A percentile compares a stretch with the other conserved stretches of the same genome.
Conservation (phyloP, 2,329 filamentous ascomycete genomes). For the Epichloe sp. region DNA sequence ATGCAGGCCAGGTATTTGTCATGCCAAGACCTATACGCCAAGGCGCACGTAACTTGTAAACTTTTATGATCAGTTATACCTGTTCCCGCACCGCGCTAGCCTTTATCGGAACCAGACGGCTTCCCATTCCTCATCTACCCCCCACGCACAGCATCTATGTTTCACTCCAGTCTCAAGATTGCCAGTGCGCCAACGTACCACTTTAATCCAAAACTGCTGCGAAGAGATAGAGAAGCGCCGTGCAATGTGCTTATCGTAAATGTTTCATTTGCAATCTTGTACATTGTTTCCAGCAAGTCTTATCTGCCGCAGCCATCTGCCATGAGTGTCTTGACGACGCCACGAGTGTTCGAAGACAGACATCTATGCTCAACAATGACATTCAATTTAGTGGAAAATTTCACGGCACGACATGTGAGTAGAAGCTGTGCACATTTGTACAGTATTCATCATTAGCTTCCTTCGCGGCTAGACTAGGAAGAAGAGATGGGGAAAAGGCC, state of each 20-base stretch:
- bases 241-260: too few relatives aligned
- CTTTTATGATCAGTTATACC: too few relatives aligned
- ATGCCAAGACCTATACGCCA: not conserved
- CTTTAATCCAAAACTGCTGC: not conserved
- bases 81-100: not conserved
- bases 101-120: not conserved
- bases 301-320: too few relatives aligned
- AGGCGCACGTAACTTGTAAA: not conserved
- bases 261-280: too few relatives aligned
- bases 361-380: too few relatives aligned
- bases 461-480: not conserved
- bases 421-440: not conserved
- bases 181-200: not conserved
- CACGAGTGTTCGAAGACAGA: too few relatives aligned
- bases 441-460: slow-evolving; percentile 2
- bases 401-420: not conserved
- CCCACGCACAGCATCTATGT: not conserved
- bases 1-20: not conserved
- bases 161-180: slow-evolving; percentile 4
- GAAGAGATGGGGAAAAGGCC: not conserved
- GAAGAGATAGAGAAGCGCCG: too few relatives aligned
- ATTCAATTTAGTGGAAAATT: too few relatives aligned
- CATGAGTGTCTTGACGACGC: too few relatives aligned
- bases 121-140: too few relatives aligned
- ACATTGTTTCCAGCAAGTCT: too few relatives aligned